These are phyloP conservation scores for Solanum chaucha DNA, from an alignment of 257 asterid genomes.

Conservation along the genomic window DNA sequence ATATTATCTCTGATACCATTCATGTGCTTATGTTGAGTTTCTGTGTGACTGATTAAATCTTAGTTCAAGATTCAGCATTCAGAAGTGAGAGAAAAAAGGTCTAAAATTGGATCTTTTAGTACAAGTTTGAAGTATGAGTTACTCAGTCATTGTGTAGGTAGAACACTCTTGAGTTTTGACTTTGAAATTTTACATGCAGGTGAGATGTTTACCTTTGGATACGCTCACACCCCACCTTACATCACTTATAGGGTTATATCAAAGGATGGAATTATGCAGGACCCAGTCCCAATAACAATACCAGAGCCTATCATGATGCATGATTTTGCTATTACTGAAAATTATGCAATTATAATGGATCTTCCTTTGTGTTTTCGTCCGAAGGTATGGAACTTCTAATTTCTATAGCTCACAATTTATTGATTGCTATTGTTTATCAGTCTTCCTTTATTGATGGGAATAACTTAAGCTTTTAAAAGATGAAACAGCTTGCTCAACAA, in stretches of 20 bases:
- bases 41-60: not conserved
- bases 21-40: not conserved
- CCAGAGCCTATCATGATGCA: conserved; percentile 89
- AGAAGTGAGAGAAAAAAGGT: not conserved
- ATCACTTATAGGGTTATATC: conserved; percentile 89
- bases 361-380: conserved; percentile 81
- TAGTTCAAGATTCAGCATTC: not conserved
- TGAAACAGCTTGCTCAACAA: not conserved
- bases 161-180: conserved; percentile 2
- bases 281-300: conserved; percentile 88
- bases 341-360: conserved; percentile 90
- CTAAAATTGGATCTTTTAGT: not conserved
- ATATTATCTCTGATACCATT: not conserved
- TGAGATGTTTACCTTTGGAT: conserved; percentile 95
- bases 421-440: not conserved
- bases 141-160: not conserved
- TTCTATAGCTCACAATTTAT: not conserved
- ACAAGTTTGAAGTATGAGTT: not conserved
- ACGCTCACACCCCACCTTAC: conserved; percentile 63
- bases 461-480: not conserved
- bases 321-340: conserved; percentile 97
- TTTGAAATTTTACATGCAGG: conserved; percentile 40
- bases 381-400: conserved; percentile 38
- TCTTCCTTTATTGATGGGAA: not conserved
- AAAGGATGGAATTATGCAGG: conserved; percentile 81